A percentile compares a stretch with the other conserved stretches of the same genome.
Evolutionary conservation across 2,329 filamentous ascomycete species (phyloP).

Genomic region (Ophiobolus disseminans): DNA sequence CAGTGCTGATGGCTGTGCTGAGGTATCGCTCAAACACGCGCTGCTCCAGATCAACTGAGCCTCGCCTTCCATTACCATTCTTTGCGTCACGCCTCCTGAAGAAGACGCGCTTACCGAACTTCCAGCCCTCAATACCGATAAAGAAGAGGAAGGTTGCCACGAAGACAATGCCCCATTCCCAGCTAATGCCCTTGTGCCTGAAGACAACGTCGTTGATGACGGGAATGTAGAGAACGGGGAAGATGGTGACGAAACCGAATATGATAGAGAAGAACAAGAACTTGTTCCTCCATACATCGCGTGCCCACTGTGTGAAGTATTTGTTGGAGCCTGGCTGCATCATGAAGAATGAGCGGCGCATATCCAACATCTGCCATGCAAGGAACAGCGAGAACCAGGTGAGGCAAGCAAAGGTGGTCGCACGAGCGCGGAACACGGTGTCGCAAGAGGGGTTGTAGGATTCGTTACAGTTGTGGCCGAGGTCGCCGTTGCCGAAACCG

Average conservation of each 20-base stretch:
- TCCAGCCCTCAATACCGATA: slow-evolving; percentile 69
- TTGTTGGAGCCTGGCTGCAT: slow-evolving; percentile 69
- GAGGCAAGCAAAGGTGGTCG: slow-evolving; percentile 75
- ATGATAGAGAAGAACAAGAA: slow-evolving; percentile 62
- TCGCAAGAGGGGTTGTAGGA: slow-evolving; percentile 35
- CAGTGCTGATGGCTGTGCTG: slow-evolving; percentile 41
- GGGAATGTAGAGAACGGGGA: slow-evolving; percentile 65
- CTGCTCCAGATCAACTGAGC: slow-evolving; percentile 40
- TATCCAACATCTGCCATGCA: slow-evolving; percentile 75
- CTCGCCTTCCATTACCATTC: slow-evolving; percentile 26
- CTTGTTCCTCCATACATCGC: slow-evolving; percentile 73
- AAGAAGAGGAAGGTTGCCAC: slow-evolving; percentile 70
- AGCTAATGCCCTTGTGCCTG: slow-evolving; percentile 68
- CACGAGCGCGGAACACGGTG: slow-evolving; percentile 61
- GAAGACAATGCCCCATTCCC: slow-evolving; percentile 75
- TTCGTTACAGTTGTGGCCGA: slow-evolving; percentile 43
- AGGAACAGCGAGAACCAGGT: slow-evolving; percentile 80
- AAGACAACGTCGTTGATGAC: slow-evolving; percentile 71
- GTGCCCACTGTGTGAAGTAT: slow-evolving; percentile 66
- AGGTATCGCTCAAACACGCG: slow-evolving; percentile 43
- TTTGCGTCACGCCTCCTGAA: slow-evolving; percentile 37
- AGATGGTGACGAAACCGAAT: slow-evolving; percentile 38
- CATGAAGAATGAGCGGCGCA: slow-evolving; percentile 75
- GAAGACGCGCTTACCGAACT: slow-evolving; percentile 66
- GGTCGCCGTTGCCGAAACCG: slow-evolving; percentile 41